Conservation (phyloP, 2,329 filamentous ascomycete species). For the Spiromastix sp. region DNA sequence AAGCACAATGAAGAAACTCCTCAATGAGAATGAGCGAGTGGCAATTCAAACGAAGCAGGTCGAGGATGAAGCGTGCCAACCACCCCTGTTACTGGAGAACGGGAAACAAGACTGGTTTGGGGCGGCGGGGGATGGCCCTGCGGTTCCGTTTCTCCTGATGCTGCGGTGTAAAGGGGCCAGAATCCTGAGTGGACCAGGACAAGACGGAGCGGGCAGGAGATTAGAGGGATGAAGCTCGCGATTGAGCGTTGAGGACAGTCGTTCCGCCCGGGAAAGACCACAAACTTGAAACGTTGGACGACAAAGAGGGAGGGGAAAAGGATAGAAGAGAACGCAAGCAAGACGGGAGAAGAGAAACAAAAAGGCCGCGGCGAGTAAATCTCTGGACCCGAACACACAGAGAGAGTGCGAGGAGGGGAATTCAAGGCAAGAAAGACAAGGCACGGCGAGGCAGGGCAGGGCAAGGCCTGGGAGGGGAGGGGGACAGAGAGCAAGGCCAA, state of each 20-base stretch:
- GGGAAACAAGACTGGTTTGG: no score
- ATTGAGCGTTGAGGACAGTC: conserved; percentile 20
- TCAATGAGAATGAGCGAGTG: no score
- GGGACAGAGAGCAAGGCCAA: conserved; percentile 7
- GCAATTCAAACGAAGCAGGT: no score
- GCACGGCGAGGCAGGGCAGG: conserved; percentile 7
- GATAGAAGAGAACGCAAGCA: conserved; percentile 1
- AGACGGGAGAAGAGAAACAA: conserved; percentile 6
- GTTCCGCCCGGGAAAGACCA: conserved; percentile 33
- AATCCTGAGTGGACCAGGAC: neutral
- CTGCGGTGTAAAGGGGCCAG: no score
- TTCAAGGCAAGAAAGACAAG: conserved; percentile 15
- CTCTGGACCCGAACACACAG: no score
- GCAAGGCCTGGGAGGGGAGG: conserved; percentile 3
- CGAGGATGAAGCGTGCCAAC: no score
- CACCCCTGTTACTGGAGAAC: no score
- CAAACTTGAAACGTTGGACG: conserved; percentile 5
- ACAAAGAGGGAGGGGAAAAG: conserved; percentile 2
- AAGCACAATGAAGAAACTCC: no score
- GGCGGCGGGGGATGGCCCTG: conserved; percentile 6
- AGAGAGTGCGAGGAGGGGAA: conserved; percentile 8
- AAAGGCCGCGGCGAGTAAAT: no score
- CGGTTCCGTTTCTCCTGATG: no score
- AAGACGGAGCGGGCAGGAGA: conserved; percentile 2
- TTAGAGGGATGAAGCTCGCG: conserved; percentile 14